phyloP scores from a whole-genome alignment of 306 rosid genomes.

The Vigna unguiculata region DNA sequence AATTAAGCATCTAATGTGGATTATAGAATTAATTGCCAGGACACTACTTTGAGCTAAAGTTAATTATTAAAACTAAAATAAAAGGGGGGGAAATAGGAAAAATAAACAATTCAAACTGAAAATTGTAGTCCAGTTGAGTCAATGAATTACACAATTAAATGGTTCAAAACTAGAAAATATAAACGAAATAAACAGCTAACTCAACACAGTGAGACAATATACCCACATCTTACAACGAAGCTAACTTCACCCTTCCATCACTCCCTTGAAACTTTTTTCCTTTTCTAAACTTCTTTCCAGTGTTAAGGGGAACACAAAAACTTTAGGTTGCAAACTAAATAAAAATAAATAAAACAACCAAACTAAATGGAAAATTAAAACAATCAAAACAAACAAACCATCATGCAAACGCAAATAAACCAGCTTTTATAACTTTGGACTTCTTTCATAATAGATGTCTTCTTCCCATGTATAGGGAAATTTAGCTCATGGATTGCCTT shows the following conservation, averaged over 20 bases:
- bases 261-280: background rate
- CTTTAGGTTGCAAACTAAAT: background rate
- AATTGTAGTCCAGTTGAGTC: background rate
- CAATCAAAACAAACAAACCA: background rate
- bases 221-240: background rate
- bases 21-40: conserved; percentile 10
- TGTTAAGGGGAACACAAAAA: background rate
- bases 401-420: background rate
- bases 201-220: conserved; percentile 3
- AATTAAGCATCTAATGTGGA: conserved; percentile 2
- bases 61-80: conserved; percentile 24
- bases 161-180: background rate
- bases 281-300: background rate
- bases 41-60: conserved; percentile 22
- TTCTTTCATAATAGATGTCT: no score
- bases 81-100: background rate
- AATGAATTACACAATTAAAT: conserved; percentile 13
- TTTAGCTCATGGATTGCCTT: no score
- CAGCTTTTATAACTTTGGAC: no score
- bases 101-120: conserved; percentile 16
- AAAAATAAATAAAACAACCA: no score
- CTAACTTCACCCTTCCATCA: background rate
- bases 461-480: no score
- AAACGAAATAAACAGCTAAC: background rate
- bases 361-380: background rate